A percentile compares a stretch with the other conserved stretches of the same genome.
Evolutionary conservation across 768 basidiomycete species (phyloP).

Genomic region (Terana coerulea): DNA sequence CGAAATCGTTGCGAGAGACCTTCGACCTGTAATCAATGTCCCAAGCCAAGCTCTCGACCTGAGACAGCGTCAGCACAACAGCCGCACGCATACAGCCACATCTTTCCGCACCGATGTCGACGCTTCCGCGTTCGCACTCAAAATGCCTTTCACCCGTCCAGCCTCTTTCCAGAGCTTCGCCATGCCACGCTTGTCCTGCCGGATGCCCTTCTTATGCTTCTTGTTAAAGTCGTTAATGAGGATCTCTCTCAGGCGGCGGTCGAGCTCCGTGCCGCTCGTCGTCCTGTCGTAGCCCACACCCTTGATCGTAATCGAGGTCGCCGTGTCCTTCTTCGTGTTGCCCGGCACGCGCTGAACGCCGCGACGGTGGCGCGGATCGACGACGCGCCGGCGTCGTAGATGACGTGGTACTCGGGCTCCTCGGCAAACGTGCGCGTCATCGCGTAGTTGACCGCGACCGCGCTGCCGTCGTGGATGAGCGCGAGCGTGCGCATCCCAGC

Average conservation of each 20-base stretch:
- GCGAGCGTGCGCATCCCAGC: slow-evolving; percentile 84
- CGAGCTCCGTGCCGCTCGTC: slow-evolving; percentile 80
- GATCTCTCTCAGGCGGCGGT: slow-evolving; percentile 77
- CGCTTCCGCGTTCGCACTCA: slow-evolving; percentile 90
- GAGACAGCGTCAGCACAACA: slow-evolving; percentile 4
- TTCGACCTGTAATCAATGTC: slow-evolving; percentile 89
- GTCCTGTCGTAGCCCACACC: slow-evolving; percentile 79
- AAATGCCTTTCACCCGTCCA: slow-evolving; percentile 80
- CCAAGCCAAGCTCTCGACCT: slow-evolving; percentile 86
- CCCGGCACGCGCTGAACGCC: slow-evolving; percentile 48
- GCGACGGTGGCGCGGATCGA: slow-evolving; percentile 76
- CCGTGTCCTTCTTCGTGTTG: slow-evolving; percentile 42
- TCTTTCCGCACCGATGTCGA: slow-evolving; percentile 55
- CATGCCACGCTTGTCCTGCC: slow-evolving; percentile 78
- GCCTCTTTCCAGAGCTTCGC: slow-evolving; percentile 96
- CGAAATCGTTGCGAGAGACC: slow-evolving; percentile 76
- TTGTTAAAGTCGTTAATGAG: slow-evolving; percentile 71
- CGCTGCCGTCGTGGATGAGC: slow-evolving; percentile 88
- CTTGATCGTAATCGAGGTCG: slow-evolving; percentile 72
- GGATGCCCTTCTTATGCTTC: slow-evolving; percentile 65
- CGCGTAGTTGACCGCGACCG: slow-evolving; percentile 96
- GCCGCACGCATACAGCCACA: not conserved
- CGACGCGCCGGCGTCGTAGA: slow-evolving; percentile 93
- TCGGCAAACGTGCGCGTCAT: slow-evolving; percentile 87
- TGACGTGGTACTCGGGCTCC: slow-evolving; percentile 75